phyloP scores from a whole-genome alignment of 176 grass and related monocot species.

The Oryza brachyantha region DNA sequence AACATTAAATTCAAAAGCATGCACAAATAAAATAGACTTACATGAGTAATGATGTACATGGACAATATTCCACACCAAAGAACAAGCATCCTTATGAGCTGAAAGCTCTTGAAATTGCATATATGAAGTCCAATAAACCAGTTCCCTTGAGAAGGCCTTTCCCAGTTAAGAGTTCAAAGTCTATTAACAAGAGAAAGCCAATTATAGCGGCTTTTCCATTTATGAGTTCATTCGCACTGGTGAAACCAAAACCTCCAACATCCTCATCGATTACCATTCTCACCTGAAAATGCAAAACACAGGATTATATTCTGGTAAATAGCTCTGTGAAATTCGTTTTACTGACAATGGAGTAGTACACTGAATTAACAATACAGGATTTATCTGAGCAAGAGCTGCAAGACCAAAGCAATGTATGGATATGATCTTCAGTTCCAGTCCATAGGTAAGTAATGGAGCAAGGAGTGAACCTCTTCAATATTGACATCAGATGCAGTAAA shows the following conservation, averaged over 20 bases:
- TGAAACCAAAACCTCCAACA: slow-evolving; percentile 91
- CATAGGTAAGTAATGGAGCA: background rate
- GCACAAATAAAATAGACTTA: slow-evolving; percentile 20
- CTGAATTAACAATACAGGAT: background rate
- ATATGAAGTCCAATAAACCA: slow-evolving; percentile 96
- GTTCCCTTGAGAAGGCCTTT: slow-evolving; percentile 98
- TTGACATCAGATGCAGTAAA: slow-evolving; percentile 90
- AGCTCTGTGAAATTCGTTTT: background rate
- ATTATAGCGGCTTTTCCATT: slow-evolving; percentile 96
- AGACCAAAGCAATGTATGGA: background rate
- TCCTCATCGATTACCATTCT: slow-evolving; percentile 90
- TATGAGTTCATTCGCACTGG: slow-evolving; percentile 60
- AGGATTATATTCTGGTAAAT: background rate
- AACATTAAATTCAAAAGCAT: background rate
- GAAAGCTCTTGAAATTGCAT: slow-evolving; percentile 65
- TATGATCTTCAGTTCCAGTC: background rate
- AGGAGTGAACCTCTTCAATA: slow-evolving; percentile 70
- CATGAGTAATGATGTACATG: slow-evolving; percentile 25
- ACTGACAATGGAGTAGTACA: background rate
- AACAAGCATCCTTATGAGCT: slow-evolving; percentile 41
- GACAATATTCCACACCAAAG: slow-evolving; percentile 26
- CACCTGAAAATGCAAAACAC: slow-evolving; percentile 51
- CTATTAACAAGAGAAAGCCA: slow-evolving; percentile 86
- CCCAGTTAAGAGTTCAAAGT: slow-evolving; percentile 96
- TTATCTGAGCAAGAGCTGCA: background rate